Percentiles rank a stretch among this genome's conserved stretches.
Conservation (phyloP, 108 stramenopile species). For the Cyclotella atomus region DNA sequence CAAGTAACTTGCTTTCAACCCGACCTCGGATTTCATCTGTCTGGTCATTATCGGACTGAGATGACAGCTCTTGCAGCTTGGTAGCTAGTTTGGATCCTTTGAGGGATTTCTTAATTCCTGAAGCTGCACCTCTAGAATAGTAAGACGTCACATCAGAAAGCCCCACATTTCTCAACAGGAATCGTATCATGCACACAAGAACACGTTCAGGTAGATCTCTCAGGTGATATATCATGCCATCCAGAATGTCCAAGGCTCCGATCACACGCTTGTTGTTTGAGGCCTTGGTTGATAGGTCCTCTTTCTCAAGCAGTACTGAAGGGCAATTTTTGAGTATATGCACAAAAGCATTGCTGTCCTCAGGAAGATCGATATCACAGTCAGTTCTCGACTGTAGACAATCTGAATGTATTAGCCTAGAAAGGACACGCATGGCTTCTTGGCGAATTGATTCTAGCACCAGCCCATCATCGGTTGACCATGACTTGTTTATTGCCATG, state of each 20-base stretch:
- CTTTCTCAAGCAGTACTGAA: neutral
- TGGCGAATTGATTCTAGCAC: neutral
- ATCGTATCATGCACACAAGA: conserved; percentile 46
- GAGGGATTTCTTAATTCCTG: neutral
- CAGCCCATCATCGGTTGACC: neutral
- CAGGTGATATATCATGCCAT: conserved; percentile 38
- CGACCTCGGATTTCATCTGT: conserved; percentile 6
- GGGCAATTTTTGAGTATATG: conserved; percentile 19
- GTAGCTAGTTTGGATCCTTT: conserved; percentile 4
- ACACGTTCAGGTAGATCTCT: conserved; percentile 44
- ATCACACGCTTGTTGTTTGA: neutral
- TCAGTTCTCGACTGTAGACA: conserved; percentile 32
- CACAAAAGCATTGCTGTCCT: conserved; percentile 27
- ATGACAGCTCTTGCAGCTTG: conserved; percentile 1
- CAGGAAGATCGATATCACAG: conserved; percentile 26
- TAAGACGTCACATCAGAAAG: conserved; percentile 36
- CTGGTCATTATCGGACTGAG: neutral
- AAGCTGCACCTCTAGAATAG: conserved; percentile 25
- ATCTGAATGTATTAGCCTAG: conserved; percentile 25
- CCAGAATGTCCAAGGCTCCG: conserved; percentile 34
- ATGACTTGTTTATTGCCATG: conserved; percentile 20
- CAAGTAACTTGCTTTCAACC: conserved; percentile 26
- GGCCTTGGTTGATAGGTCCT: neutral
- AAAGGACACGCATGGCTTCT: conserved; percentile 27
- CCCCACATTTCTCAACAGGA: conserved; percentile 32